These are phyloP conservation scores for Acidiella bohemica DNA, from an alignment of 495 filamentous ascomycete genomes.

Conservation along the genomic window DNA sequence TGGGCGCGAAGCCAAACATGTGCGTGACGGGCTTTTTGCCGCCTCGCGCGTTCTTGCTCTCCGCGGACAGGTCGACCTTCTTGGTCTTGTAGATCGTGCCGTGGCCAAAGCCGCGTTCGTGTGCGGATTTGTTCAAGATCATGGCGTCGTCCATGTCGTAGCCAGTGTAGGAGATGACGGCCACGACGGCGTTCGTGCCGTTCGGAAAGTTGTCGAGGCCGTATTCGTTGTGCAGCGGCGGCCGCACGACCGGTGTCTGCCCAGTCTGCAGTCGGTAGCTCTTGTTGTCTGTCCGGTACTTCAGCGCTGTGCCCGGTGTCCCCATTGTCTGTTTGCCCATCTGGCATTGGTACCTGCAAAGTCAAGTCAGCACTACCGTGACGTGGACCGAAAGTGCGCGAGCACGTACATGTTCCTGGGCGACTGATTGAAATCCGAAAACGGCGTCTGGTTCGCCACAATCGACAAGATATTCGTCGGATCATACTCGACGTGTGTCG, in stretches of 20 bases:
- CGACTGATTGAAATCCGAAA: conserved; percentile 98
- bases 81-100: conserved; percentile 98
- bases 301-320: conserved; percentile 75
- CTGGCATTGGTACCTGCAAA: conserved; percentile 63
- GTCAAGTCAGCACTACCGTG: too few species aligned
- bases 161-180: conserved; percentile 95
- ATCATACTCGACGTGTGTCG: conserved; percentile 86
- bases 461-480: conserved; percentile 97
- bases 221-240: conserved; percentile 87
- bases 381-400: too few species aligned
- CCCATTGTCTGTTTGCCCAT: conserved; percentile 99
- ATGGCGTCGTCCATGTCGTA: conserved; percentile 99
- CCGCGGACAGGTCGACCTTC: conserved; percentile 65
- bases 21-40: conserved; percentile 32
- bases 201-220: conserved; percentile 98
- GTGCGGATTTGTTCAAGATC: conserved; percentile 96
- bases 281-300: conserved; percentile 92
- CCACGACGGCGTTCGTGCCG: conserved; percentile 91
- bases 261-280: conserved; percentile 87
- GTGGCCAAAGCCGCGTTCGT: conserved; percentile 93
- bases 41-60: conserved; percentile 21
- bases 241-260: conserved; percentile 85
- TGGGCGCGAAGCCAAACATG: conserved; percentile 76
- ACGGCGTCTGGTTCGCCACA: conserved; percentile 95
- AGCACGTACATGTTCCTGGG: conserved; percentile 99